Evolutionary conservation across 176 grass and related monocot species (phyloP).

Genomic region (Saccharum spontaneum): DNA sequence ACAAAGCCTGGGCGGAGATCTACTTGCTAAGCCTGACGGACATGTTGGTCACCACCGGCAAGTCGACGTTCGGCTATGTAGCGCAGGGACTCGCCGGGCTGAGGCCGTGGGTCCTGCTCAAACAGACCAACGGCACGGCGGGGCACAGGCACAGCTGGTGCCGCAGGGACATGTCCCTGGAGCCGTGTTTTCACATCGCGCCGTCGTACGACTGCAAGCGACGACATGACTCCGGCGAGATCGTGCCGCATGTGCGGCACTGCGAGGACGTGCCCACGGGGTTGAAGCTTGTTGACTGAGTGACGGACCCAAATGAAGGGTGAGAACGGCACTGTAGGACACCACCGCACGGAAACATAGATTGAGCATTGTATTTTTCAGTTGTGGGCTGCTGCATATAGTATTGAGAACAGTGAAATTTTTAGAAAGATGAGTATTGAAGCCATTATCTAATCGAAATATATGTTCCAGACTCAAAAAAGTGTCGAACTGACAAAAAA

Average conservation of each 20-base stretch:
- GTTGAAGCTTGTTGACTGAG: constrained; percentile 45
- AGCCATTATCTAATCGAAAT: no score
- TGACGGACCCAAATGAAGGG: not conserved
- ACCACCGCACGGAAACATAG: not conserved
- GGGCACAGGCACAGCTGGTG: not conserved
- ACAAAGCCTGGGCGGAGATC: constrained; percentile 67
- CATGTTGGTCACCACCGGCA: constrained; percentile 42
- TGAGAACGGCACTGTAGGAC: not conserved
- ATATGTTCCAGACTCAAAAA: no score
- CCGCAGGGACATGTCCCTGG: constrained; percentile 37
- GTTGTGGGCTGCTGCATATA: not conserved
- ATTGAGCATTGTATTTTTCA: not conserved
- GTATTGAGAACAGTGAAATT: not conserved
- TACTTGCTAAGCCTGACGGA: constrained; percentile 65
- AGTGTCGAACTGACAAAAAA: no score
- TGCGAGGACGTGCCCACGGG: constrained; percentile 44
- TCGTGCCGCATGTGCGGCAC: constrained; percentile 40
- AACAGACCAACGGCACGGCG: not conserved
- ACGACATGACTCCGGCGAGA: not conserved
- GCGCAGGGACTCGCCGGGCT: constrained; percentile 53
- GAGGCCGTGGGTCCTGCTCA: constrained; percentile 57
- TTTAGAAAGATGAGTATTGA: no score
- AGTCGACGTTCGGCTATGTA: constrained; percentile 75
- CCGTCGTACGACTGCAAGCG: constrained; percentile 29
- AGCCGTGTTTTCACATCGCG: constrained; percentile 54